Evolutionary conservation across 2,329 filamentous ascomycete species (phyloP), one percentile per base, ranked within the genome.

Genomic region (Aspergillus fructus): DNA sequence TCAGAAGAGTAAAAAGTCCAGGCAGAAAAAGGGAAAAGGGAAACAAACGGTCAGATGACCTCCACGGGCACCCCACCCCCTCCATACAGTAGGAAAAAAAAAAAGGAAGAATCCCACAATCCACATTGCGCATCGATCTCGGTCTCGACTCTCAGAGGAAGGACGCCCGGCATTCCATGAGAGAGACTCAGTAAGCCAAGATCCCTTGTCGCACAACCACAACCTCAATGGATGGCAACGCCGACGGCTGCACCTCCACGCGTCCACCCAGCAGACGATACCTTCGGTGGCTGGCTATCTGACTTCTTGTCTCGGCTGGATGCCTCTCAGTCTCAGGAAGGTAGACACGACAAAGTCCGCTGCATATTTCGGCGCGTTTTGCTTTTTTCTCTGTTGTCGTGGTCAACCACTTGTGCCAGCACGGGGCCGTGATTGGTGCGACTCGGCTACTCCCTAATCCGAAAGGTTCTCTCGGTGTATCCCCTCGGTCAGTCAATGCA

Each of bases 401-500:
- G 34, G 34, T 37, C 15, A 13, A 37, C 12, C 34, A 37, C 34
- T 15, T n/a, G 12, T 37, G 34, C 6, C 34, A 37, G n/a, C 12
- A 37, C 34, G 9, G 34, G 13, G 34, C 15, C 15, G 34, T 37
- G 34, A 37, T 37, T 37, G 34, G 34, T 37, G 34, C 34, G 15
- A 37, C 13, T n/a, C 34, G 7, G 13, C 34, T 2, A 37, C 12
- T 37, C 27, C 27, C 27, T 30, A 11, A 30, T 30, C 27, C 27
- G 27, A 30, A 37, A n/a, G 12, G n/a, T 37, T 37, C 5, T 30
- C 34, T n/a, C 34, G 34, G 34, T 5, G 23, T 49, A n/a, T 46
- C 47, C 34, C 39, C 11, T 55, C 46, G 46, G 53, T 51, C 40
- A 45, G 41, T 40, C 42, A 47, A 49, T 13, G 48, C 27, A 56